Percentiles rank a stretch among this genome's conserved stretches.
Evolutionary conservation across 73 alveolate genomes (phyloP).

Genomic region (Uronychia setigera): DNA sequence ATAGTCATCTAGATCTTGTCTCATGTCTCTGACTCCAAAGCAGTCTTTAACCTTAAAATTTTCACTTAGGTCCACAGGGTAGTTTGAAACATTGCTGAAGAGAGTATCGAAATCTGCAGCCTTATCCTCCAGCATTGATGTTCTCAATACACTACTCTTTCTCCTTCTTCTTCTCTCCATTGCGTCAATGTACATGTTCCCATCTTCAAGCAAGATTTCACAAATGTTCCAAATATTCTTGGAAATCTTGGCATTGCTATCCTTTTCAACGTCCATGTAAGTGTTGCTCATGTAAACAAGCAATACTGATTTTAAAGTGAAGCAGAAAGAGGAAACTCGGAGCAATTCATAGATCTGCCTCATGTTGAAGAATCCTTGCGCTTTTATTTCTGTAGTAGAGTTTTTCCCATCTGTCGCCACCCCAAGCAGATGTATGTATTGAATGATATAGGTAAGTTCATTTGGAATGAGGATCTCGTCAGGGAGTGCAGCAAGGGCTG

Average conservation of each 20-base stretch:
- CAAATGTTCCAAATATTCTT: not conserved
- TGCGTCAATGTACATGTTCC: not conserved
- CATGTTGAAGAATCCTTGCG: conserved; percentile 14
- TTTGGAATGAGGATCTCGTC: conserved; percentile 6
- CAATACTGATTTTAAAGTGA: conserved; percentile 28
- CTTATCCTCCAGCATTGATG: not conserved
- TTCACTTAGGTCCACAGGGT: not conserved
- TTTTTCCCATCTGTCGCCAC: conserved; percentile 46
- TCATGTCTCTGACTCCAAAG: not conserved
- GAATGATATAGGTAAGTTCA: not conserved
- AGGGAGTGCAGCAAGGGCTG: not conserved
- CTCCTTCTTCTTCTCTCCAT: not conserved
- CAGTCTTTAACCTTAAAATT: not conserved
- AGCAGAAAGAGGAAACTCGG: conserved; percentile 16
- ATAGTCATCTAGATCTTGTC: not conserved
- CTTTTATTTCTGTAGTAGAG: conserved; percentile 41
- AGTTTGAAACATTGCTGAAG: not conserved
- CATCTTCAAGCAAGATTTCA: not conserved
- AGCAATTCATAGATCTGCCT: conserved; percentile 18
- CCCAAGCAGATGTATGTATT: conserved; percentile 8
- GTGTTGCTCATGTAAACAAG: conserved; percentile 14
- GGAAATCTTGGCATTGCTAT: conserved; percentile 18
- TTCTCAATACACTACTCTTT: not conserved
- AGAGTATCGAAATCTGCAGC: not conserved
- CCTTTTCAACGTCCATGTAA: conserved; percentile 48